Conservation (phyloP, 2,329 filamentous ascomycete species). For the Hymenoscyphus salicellus region DNA sequence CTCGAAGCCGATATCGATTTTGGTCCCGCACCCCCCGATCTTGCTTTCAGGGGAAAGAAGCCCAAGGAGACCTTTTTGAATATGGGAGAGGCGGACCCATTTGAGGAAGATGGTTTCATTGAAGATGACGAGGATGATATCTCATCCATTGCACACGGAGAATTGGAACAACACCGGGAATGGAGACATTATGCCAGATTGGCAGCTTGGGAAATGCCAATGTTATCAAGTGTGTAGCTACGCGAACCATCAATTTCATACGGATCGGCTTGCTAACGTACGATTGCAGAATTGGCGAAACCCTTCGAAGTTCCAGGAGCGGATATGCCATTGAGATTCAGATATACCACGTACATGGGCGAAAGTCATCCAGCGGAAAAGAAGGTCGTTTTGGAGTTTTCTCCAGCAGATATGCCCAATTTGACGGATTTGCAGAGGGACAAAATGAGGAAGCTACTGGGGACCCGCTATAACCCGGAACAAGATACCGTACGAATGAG, state of each 20-base stretch:
- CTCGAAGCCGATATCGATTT: slow-evolving; percentile 13
- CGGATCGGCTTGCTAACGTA: slow-evolving; percentile 19
- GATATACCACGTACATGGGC: slow-evolving; percentile 95
- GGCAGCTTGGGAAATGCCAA: slow-evolving; percentile 92
- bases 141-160: slow-evolving; percentile 74
- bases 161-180: slow-evolving; percentile 85
- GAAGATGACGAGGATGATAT: slow-evolving; percentile 77
- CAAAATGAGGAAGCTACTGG: slow-evolving; percentile 86
- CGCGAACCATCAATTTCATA: not conserved
- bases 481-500: slow-evolving; percentile 83
- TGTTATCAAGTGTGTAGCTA: slow-evolving; percentile 70
- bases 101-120: slow-evolving; percentile 25
- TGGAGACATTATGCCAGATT: slow-evolving; percentile 83
- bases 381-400: slow-evolving; percentile 94
- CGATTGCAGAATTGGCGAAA: slow-evolving; percentile 68
- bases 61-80: slow-evolving; percentile 36
- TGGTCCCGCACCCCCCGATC: slow-evolving; percentile 11
- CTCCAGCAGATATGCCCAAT: slow-evolving; percentile 64
- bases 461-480: slow-evolving; percentile 81
- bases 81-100: slow-evolving; percentile 32
- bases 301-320: slow-evolving; percentile 70
- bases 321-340: slow-evolving; percentile 78
- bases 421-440: slow-evolving; percentile 65
- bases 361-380: slow-evolving; percentile 86
- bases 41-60: slow-evolving; percentile 19